Evolutionary conservation across 1,284 basidiomycete species (phyloP).

Genomic region (Clitocybe nebularis): DNA sequence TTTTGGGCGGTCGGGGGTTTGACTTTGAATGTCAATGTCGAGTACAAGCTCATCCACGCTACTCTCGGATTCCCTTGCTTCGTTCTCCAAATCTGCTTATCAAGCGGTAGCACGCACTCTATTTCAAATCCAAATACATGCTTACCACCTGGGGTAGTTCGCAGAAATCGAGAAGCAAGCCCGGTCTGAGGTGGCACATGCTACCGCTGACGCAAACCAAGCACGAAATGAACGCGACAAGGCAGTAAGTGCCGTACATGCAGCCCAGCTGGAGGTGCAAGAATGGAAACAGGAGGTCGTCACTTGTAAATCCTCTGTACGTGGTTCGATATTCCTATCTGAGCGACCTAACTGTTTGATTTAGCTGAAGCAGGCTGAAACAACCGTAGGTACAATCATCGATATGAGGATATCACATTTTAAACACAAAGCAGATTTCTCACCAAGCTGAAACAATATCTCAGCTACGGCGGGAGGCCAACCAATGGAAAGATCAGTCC

Average conservation of each 20-base stretch:
- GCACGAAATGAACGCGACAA: conserved; percentile 53
- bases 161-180: conserved; percentile 41
- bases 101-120: conserved; percentile 22
- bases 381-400: conserved; percentile 39
- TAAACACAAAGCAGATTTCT: conserved; percentile 36
- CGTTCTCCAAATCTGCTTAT: conserved; percentile 28
- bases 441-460: conserved; percentile 58
- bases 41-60: conserved; percentile 24
- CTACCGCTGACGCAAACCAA: conserved; percentile 40
- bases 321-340: conserved; percentile 21
- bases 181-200: conserved; percentile 42
- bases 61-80: conserved; percentile 28
- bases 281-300: conserved; percentile 46
- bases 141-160: conserved; percentile 29
- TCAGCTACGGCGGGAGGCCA: conserved; percentile 57
- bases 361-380: conserved; percentile 53
- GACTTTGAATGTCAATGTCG: conserved; percentile 16
- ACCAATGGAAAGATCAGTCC: conserved; percentile 70
- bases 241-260: conserved; percentile 43
- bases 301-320: conserved; percentile 49
- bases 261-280: conserved; percentile 41
- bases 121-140: background rate
- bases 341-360: conserved; percentile 8
- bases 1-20: too few species aligned
- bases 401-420: background rate